A percentile compares a stretch with the other conserved stretches of the same genome.
Conservation (phyloP, 306 rosid genomes). For the Crataegus laevigata region DNA sequence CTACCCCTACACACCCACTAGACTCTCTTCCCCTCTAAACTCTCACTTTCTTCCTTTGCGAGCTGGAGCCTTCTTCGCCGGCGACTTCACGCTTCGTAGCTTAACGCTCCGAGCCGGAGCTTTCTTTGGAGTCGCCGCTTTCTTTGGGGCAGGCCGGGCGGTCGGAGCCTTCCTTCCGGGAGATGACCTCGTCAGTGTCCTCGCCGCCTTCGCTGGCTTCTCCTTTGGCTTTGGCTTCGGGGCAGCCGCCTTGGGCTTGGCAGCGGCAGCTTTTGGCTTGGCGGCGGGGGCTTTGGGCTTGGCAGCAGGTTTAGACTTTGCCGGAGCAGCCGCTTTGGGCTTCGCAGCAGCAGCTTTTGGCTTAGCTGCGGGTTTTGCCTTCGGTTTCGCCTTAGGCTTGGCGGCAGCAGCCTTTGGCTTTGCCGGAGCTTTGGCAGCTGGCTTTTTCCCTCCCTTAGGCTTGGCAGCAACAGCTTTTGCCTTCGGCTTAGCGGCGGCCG, state of each 20-base stretch:
- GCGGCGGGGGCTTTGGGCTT: constrained; percentile 20
- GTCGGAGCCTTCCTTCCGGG: constrained; percentile 57
- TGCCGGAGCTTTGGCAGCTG: neutral
- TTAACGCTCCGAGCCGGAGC: constrained; percentile 35
- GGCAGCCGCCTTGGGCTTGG: constrained; percentile 30
- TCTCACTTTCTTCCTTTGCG: constrained; percentile 49
- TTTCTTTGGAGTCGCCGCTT: constrained; percentile 39
- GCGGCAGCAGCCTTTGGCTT: constrained; percentile 5
- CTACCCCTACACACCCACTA: constrained; percentile 35
- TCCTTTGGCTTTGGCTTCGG: constrained; percentile 45
- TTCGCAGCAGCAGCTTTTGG: constrained; percentile 13
- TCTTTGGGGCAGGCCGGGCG: constrained; percentile 36
- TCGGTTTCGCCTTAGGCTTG: constrained; percentile 21
- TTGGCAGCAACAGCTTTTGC: constrained; percentile 10
- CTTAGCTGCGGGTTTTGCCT: constrained; percentile 17
- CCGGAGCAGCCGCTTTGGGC: constrained; percentile 22
- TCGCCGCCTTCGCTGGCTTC: constrained; percentile 47
- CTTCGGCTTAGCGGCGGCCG: neutral
- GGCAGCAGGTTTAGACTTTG: constrained; percentile 26
- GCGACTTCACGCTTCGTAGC: constrained; percentile 44
- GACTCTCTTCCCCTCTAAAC: neutral
- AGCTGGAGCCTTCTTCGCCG: constrained; percentile 41
- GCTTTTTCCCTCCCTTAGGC: constrained; percentile 25
- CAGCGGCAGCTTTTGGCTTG: constrained; percentile 23
- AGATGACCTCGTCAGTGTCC: constrained; percentile 57